A percentile compares a stretch with the other conserved stretches of the same genome.
Evolutionary conservation across 495 filamentous ascomycete genomes (phyloP).

Genomic region (Aspergillus ostianus): DNA sequence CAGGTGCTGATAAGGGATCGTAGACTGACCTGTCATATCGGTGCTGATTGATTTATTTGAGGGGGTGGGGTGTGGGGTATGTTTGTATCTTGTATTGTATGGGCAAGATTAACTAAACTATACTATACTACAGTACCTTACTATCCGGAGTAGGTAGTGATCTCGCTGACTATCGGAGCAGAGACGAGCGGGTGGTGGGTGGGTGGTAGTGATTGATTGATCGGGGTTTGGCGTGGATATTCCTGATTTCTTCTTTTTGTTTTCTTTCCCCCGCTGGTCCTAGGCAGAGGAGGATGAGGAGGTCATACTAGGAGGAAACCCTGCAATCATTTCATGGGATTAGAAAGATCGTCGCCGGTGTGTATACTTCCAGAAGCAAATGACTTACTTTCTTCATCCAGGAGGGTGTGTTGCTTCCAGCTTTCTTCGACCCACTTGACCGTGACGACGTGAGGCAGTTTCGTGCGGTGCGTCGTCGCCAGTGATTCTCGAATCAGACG

Average conservation of each 20-base stretch:
- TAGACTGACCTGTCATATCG: no score
- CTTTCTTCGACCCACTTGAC: constrained; percentile 74
- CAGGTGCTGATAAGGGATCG: not conserved
- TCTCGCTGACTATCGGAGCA: not conserved
- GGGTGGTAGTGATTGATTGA: not conserved
- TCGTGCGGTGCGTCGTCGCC: constrained; percentile 29
- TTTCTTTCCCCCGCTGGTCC: not conserved
- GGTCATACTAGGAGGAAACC: not conserved
- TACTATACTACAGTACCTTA: not conserved
- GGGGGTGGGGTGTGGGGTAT: not conserved
- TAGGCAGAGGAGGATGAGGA: no score
- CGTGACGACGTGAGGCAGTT: constrained; percentile 69
- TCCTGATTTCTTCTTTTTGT: not conserved
- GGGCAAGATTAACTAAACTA: not conserved
- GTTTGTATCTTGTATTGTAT: no score
- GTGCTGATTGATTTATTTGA: not conserved
- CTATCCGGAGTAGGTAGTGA: no score
- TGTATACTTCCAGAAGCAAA: not conserved
- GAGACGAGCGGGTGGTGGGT: not conserved
- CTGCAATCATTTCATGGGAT: constrained; percentile 1
- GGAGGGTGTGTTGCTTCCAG: constrained; percentile 71
- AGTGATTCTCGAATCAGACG: constrained; percentile 28
- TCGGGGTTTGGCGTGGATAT: not conserved
- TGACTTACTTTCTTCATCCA: constrained; percentile 71
- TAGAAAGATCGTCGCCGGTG: not conserved